Conservation (phyloP, 495 filamentous ascomycete genomes). For the Penicillium maclennaniae region DNA sequence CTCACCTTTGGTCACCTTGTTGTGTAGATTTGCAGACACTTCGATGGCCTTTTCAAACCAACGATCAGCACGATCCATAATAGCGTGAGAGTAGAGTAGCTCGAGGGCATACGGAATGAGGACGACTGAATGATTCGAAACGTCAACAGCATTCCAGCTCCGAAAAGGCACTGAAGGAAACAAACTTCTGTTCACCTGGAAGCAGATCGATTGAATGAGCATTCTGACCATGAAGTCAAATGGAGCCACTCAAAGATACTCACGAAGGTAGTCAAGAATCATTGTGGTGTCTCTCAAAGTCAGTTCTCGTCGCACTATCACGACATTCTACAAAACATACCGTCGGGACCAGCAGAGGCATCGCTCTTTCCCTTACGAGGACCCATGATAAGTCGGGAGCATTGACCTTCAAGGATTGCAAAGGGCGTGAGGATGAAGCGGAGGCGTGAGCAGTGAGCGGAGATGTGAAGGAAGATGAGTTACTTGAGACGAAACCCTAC, state of each 20-base stretch:
- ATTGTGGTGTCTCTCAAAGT: slow-evolving; percentile 23
- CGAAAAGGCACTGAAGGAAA: neutral
- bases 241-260: slow-evolving; percentile 18
- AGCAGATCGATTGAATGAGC: neutral
- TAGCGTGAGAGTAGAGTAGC: neutral
- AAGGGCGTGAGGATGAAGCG: neutral
- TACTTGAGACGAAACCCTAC: neutral
- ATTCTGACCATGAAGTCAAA: neutral
- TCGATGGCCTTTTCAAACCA: slow-evolving; percentile 51
- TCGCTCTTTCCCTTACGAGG: slow-evolving; percentile 50
- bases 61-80: neutral
- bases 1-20: slow-evolving; percentile 61
- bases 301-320: slow-evolving; percentile 1
- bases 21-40: slow-evolving; percentile 62
- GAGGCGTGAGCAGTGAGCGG: neutral
- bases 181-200: slow-evolving; percentile 57
- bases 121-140: slow-evolving; percentile 42
- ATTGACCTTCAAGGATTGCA: neutral
- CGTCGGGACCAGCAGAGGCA: slow-evolving; percentile 37
- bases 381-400: slow-evolving; percentile 34
- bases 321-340: slow-evolving; percentile 22
- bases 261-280: slow-evolving; percentile 58
- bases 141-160: slow-evolving; percentile 3
- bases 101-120: slow-evolving; percentile 49
- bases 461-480: neutral